Evolutionary conservation across 1,284 basidiomycete genomes (phyloP).

Genomic region (Trichosporon coremiiforme): DNA sequence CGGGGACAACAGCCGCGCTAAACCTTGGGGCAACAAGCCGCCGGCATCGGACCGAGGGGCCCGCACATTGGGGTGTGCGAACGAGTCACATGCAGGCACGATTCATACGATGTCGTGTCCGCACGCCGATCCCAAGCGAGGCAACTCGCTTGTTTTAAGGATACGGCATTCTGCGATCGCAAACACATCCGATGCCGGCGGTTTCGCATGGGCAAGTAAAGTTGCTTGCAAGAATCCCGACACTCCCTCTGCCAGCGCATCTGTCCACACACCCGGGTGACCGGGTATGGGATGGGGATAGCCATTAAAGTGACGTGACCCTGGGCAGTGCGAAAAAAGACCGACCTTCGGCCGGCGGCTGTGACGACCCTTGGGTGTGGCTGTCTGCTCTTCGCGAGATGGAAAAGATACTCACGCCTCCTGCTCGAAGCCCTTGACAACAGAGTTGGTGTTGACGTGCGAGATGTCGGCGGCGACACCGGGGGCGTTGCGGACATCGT

Average conservation of each 20-base stretch:
- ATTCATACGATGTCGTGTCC: background rate
- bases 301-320: conserved; percentile 3
- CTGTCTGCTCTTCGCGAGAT: background rate
- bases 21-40: conserved; percentile 6
- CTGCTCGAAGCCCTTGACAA: conserved; percentile 66
- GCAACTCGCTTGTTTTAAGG: background rate
- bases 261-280: conserved; percentile 5
- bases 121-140: conserved; percentile 4
- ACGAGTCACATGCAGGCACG: conserved; percentile 12
- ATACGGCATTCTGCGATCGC: background rate
- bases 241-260: background rate
- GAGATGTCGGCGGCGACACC: conserved; percentile 94
- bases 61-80: conserved; percentile 1
- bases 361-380: background rate
- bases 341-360: conserved; percentile 18
- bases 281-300: conserved; percentile 10
- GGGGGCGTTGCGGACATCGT: conserved; percentile 95
- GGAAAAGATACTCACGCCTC: conserved; percentile 51
- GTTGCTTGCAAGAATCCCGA: background rate
- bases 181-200: background rate
- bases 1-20: background rate
- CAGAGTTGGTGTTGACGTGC: conserved; percentile 67
- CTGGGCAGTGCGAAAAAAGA: conserved; percentile 15
- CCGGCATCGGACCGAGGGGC: conserved; percentile 14
- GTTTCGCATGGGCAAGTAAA: background rate